These are phyloP conservation scores for Cephalotrichum gorgonifer DNA, from an alignment of 2,329 filamentous ascomycete species.

Conservation along the genomic window DNA sequence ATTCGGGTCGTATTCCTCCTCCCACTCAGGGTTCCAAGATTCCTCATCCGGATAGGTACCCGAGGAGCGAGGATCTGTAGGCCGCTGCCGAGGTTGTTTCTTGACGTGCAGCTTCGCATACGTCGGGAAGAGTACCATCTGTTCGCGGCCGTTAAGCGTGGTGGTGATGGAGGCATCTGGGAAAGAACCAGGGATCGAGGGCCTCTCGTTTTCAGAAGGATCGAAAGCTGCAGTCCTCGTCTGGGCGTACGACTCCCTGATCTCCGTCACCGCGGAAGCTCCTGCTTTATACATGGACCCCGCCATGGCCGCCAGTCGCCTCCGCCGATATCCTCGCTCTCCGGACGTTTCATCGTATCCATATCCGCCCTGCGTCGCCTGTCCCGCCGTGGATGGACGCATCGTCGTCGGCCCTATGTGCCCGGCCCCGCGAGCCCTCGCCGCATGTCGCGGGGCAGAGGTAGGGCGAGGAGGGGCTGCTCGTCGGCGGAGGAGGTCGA, in stretches of 20 bases:
- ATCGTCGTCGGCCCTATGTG: slow-evolving; percentile 1
- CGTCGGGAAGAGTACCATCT: slow-evolving; percentile 91
- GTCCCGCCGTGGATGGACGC: background rate
- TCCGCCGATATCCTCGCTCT: slow-evolving; percentile 63
- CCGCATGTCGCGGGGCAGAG: slow-evolving; percentile 14
- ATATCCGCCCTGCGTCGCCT: slow-evolving; percentile 7
- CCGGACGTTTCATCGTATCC: slow-evolving; percentile 14
- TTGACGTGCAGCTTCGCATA: slow-evolving; percentile 70
- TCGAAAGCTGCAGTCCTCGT: slow-evolving; percentile 28
- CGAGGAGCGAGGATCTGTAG: slow-evolving; percentile 20
- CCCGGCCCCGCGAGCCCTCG: slow-evolving; percentile 14
- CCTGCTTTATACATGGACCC: slow-evolving; percentile 46
- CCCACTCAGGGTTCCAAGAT: slow-evolving; percentile 72
- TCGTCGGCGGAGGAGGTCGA: slow-evolving; percentile 30
- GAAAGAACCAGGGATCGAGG: slow-evolving; percentile 62
- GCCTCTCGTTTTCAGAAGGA: slow-evolving; percentile 16
- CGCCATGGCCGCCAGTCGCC: slow-evolving; percentile 61
- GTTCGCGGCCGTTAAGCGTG: slow-evolving; percentile 67
- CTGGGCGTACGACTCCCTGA: slow-evolving; percentile 49
- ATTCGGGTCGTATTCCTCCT: slow-evolving; percentile 68
- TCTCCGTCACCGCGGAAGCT: slow-evolving; percentile 46
- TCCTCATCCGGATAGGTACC: slow-evolving; percentile 49
- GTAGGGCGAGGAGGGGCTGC: slow-evolving; percentile 19
- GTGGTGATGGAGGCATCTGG: slow-evolving; percentile 82
- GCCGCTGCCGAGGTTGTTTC: slow-evolving; percentile 22